Percentiles rank a stretch among this genome's conserved stretches.
Evolutionary conservation across 345 rosid species (phyloP).

Genomic region (Erodium maritimum): DNA sequence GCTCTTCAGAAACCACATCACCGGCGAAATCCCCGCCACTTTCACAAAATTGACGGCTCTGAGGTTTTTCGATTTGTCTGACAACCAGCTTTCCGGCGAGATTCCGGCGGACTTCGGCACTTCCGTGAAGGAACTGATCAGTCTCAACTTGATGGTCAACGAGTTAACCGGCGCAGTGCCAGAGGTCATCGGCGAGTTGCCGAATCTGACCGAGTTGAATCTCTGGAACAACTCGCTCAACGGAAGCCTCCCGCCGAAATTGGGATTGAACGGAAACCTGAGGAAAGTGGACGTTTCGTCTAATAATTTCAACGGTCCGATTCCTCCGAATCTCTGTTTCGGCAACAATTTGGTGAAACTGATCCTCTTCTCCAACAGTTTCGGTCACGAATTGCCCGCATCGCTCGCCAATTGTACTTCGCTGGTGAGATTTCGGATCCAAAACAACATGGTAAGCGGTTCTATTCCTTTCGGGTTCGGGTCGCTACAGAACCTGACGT

Average conservation of each 20-base stretch:
- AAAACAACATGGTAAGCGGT: slow-evolving; percentile 54
- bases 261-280: slow-evolving; percentile 66
- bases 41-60: slow-evolving; percentile 37
- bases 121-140: slow-evolving; percentile 38
- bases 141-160: slow-evolving; percentile 56
- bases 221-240: slow-evolving; percentile 67
- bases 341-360: slow-evolving; percentile 71
- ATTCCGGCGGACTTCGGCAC: slow-evolving; percentile 45
- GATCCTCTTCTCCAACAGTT: slow-evolving; percentile 76
- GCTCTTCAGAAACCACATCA: slow-evolving; percentile 47
- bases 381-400: slow-evolving; percentile 35
- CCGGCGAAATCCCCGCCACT: slow-evolving; percentile 57
- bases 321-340: slow-evolving; percentile 64
- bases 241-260: slow-evolving; percentile 64
- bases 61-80: slow-evolving; percentile 53
- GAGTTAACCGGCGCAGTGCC: slow-evolving; percentile 55
- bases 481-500: slow-evolving; percentile 41
- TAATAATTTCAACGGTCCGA: slow-evolving; percentile 58
- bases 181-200: slow-evolving; percentile 52
- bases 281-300: slow-evolving; percentile 57
- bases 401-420: slow-evolving; percentile 52
- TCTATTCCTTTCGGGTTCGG: slow-evolving; percentile 71
- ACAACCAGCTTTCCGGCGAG: slow-evolving; percentile 51
- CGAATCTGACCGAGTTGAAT: slow-evolving; percentile 40
- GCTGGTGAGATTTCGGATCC: slow-evolving; percentile 51